Evolutionary conservation across 805 yeast genomes (phyloP).

Genomic region (Hermanozyma aechmeae): DNA sequence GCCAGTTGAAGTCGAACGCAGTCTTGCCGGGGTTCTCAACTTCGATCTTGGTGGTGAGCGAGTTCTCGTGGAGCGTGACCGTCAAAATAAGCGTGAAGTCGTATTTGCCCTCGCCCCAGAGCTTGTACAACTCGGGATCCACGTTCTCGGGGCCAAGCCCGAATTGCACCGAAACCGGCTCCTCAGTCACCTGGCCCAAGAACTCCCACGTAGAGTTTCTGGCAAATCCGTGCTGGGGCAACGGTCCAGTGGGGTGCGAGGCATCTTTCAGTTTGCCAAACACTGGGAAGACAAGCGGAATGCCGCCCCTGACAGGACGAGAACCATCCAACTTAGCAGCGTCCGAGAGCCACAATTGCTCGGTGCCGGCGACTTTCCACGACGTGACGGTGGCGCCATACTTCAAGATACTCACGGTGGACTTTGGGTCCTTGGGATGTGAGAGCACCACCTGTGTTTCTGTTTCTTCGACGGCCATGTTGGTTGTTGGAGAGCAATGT

Average conservation of each 20-base stretch:
- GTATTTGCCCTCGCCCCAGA: constrained; percentile 44
- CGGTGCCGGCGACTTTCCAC: constrained; percentile 62
- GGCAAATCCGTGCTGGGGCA: constrained; percentile 97
- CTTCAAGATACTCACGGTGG: constrained; percentile 61
- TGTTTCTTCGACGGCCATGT: constrained; percentile 60
- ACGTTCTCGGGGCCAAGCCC: constrained; percentile 85
- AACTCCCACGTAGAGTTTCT: constrained; percentile 89
- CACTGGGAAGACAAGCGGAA: constrained; percentile 92
- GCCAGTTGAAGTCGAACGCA: constrained; percentile 80
- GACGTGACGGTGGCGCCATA: constrained; percentile 86
- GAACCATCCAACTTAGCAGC: constrained; percentile 86
- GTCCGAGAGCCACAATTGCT: constrained; percentile 73
- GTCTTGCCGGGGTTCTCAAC: constrained; percentile 62
- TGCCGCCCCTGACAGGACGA: constrained; percentile 94
- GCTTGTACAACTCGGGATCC: constrained; percentile 44
- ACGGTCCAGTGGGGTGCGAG: constrained; percentile 43
- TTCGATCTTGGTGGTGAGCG: constrained; percentile 61
- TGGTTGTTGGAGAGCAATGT: not conserved
- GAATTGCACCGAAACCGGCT: constrained; percentile 70
- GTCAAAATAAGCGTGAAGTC: constrained; percentile 76
- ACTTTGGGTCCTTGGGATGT: constrained; percentile 40
- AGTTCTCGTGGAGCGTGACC: constrained; percentile 44
- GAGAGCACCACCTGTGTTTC: constrained; percentile 54
- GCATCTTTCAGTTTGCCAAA: constrained; percentile 63
- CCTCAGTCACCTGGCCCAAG: constrained; percentile 68